Evolutionary conservation across 106 monocot genomes (phyloP).

Genomic region (Acorus gramineus): DNA sequence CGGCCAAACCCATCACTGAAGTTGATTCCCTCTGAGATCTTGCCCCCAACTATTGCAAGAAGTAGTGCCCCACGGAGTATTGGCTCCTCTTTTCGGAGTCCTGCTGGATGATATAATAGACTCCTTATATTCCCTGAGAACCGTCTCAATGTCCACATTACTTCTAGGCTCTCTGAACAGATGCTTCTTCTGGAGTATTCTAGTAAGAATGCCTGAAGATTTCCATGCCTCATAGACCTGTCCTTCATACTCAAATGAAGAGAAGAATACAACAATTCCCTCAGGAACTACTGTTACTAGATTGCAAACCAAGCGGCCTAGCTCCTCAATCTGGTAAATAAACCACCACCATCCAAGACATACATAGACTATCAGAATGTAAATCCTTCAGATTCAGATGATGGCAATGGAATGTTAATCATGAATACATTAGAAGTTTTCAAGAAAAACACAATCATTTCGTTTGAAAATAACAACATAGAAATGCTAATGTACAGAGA

Average conservation of each 20-base stretch:
- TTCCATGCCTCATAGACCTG: slow-evolving; percentile 77
- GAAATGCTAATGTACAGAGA: too few relatives aligned
- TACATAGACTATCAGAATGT: too few relatives aligned
- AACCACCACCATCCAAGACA: too few relatives aligned
- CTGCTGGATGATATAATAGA: slow-evolving; percentile 25
- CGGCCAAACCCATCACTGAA: slow-evolving; percentile 95
- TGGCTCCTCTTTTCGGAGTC: slow-evolving; percentile 9
- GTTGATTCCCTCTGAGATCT: slow-evolving; percentile 96
- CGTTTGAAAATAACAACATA: too few relatives aligned
- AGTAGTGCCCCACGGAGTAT: slow-evolving; percentile 62
- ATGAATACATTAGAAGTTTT: too few relatives aligned
- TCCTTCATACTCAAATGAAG: slow-evolving; percentile 87
- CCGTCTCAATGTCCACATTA: slow-evolving; percentile 47
- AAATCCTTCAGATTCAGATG: too few relatives aligned
- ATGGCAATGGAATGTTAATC: too few relatives aligned
- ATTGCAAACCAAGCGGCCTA: slow-evolving; percentile 82
- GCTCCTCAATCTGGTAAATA: slow-evolving; percentile 60
- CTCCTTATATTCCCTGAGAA: slow-evolving; percentile 69
- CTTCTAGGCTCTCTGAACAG: slow-evolving; percentile 83
- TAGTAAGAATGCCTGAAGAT: slow-evolving; percentile 54
- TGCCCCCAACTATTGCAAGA: slow-evolving; percentile 90
- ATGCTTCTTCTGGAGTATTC: slow-evolving; percentile 70
- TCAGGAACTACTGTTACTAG: slow-evolving; percentile 76
- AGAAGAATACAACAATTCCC: slow-evolving; percentile 85
- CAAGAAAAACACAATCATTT: too few relatives aligned